These are phyloP conservation scores for Leccinum colubrinum DNA, from an alignment of 1,284 basidiomycete genomes.

Conservation along the genomic window DNA sequence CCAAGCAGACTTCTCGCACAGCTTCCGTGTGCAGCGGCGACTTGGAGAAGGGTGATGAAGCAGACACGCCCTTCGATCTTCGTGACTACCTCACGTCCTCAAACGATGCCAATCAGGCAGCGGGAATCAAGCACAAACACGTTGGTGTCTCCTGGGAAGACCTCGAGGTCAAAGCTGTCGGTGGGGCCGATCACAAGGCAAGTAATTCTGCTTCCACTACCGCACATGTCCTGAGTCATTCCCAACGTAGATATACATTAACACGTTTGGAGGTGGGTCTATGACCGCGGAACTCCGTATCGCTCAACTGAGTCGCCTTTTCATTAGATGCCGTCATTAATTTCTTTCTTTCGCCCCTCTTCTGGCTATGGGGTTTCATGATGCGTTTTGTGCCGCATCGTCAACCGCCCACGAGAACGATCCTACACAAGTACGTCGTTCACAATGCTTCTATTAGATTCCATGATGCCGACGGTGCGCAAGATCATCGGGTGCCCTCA, in stretches of 20 bases:
- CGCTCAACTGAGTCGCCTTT: conserved; percentile 13
- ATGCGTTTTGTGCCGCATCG: conserved; percentile 56
- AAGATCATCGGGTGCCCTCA: conserved; percentile 73
- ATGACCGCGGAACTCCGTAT: conserved; percentile 5
- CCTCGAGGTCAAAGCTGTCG: conserved; percentile 69
- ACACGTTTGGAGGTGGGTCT: conserved; percentile 56
- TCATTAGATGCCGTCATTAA: conserved; percentile 53
- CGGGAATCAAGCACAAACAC: conserved; percentile 81
- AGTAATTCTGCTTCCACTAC: conserved; percentile 7
- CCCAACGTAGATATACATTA: conserved; percentile 56
- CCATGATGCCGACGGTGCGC: conserved; percentile 24
- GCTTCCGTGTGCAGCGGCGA: conserved; percentile 34
- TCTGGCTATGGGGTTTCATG: conserved; percentile 49
- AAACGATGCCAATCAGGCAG: conserved; percentile 62
- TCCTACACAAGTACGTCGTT: conserved; percentile 61
- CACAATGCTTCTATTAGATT: neutral
- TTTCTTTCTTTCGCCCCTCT: conserved; percentile 56
- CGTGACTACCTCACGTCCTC: conserved; percentile 73
- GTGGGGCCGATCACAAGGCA: conserved; percentile 61
- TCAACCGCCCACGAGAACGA: conserved; percentile 52
- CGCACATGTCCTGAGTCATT: neutral
- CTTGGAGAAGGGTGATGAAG: conserved; percentile 44
- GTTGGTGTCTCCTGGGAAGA: conserved; percentile 82
- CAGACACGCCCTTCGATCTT: conserved; percentile 58
- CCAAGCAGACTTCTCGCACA: conserved; percentile 22